These are phyloP conservation scores for Lactifluus volemus DNA, from an alignment of 768 basidiomycete genomes.

Conservation along the genomic window DNA sequence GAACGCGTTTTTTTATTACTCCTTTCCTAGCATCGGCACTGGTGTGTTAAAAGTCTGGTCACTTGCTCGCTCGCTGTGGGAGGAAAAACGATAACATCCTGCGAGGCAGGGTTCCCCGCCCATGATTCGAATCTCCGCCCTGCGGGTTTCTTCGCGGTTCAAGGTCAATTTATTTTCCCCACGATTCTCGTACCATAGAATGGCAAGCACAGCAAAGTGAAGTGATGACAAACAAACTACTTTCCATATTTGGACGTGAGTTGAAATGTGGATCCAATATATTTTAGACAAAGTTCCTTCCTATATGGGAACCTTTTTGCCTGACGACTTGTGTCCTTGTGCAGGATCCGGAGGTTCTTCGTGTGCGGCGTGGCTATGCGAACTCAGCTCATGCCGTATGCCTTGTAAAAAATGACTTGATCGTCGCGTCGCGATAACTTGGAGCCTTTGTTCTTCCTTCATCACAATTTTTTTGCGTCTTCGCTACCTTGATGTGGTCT, in stretches of 20 bases:
- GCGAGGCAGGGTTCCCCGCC: too few species aligned
- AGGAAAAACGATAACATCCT: neutral
- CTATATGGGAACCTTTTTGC: neutral
- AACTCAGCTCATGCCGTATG: neutral
- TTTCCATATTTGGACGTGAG: neutral
- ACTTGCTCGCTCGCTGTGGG: conserved; percentile 42
- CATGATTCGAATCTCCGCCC: neutral
- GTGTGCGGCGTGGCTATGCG: too few species aligned
- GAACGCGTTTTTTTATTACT: neutral
- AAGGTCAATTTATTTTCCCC: neutral
- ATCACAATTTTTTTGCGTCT: neutral
- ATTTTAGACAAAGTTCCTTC: neutral
- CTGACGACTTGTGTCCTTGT: neutral
- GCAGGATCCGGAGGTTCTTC: neutral
- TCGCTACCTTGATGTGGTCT: neutral
- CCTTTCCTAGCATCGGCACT: conserved; percentile 50
- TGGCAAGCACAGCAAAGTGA: neutral
- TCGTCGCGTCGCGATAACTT: neutral
- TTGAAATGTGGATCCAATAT: neutral
- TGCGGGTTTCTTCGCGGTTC: neutral
- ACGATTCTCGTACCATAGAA: neutral
- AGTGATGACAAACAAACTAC: neutral
- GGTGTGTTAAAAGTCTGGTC: conserved; percentile 73
- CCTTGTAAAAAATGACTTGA: neutral
- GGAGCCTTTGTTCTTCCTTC: neutral